Evolutionary conservation across 345 rosid genomes (phyloP).

Genomic region (Atalantia buxifolia): DNA sequence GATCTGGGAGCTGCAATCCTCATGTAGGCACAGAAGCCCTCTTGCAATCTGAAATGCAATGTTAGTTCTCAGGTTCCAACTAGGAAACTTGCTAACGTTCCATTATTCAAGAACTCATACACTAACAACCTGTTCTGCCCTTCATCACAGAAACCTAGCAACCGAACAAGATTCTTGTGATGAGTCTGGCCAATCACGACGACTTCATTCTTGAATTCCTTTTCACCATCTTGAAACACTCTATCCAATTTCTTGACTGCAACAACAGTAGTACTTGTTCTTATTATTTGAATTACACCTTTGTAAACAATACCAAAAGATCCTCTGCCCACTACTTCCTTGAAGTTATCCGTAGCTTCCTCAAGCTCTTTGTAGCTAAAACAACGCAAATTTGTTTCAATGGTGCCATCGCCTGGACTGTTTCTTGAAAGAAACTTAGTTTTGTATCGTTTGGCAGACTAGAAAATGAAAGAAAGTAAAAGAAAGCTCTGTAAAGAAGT

Average conservation of each 20-base stretch:
- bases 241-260: conserved; percentile 36
- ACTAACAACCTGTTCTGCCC: neutral
- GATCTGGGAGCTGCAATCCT: neutral
- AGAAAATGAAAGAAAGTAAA: too few species aligned
- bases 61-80: neutral
- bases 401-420: neutral
- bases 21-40: neutral
- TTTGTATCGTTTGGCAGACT: too few species aligned
- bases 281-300: conserved; percentile 10
- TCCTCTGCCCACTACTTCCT: conserved; percentile 31
- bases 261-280: neutral
- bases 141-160: neutral
- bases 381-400: conserved; percentile 18
- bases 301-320: conserved; percentile 29
- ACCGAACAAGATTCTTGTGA: conserved; percentile 8
- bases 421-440: too few species aligned
- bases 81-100: neutral
- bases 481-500: too few species aligned
- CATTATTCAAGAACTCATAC: conserved; percentile 6
- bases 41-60: neutral
- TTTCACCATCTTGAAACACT: neutral
- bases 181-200: neutral
- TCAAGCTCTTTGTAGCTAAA: conserved; percentile 23
- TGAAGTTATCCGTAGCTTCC: conserved; percentile 21
- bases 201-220: neutral